A percentile compares a stretch with the other conserved stretches of the same genome.
Conservation (phyloP, 1,139 yeast genomes). For the Suhomyces wounanorum region DNA sequence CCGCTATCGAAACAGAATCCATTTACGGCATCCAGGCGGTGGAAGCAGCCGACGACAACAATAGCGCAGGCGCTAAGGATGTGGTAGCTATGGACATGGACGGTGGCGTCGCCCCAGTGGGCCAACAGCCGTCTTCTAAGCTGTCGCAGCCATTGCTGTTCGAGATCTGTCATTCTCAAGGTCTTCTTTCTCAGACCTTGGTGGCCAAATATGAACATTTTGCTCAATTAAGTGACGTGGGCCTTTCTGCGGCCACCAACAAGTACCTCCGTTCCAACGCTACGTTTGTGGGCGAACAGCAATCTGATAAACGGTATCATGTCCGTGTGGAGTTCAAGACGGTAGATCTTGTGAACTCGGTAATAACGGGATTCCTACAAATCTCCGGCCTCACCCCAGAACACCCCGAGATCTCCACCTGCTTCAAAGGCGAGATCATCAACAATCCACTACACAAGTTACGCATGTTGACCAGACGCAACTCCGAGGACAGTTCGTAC, state of each 20-base stretch:
- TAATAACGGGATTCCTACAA: conserved; percentile 74
- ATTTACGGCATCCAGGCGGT: not conserved
- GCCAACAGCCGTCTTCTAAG: not conserved
- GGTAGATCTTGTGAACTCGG: conserved; percentile 62
- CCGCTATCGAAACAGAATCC: conserved; percentile 4
- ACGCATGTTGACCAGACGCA: conserved; percentile 22
- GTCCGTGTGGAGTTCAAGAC: conserved; percentile 72
- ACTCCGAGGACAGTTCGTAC: conserved; percentile 33
- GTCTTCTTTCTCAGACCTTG: conserved; percentile 3
- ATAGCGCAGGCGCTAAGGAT: not conserved
- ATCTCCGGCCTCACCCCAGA: conserved; percentile 78
- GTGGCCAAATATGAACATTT: not conserved
- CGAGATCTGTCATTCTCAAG: conserved; percentile 1
- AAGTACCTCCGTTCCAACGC: conserved; percentile 64
- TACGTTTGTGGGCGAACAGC: conserved; percentile 68
- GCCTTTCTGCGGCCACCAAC: conserved; percentile 21
- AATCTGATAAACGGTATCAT: conserved; percentile 68
- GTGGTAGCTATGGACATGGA: not conserved
- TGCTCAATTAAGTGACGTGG: not conserved
- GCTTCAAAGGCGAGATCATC: conserved; percentile 83
- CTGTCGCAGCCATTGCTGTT: conserved; percentile 1
- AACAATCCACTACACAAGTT: conserved; percentile 48
- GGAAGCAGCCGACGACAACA: not conserved
- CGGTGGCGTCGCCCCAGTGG: not conserved
- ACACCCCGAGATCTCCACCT: conserved; percentile 79